Evolutionary conservation across 805 yeast genomes (phyloP), one percentile per base, ranked within the genome.

Genomic region (Candida gorgasii): DNA sequence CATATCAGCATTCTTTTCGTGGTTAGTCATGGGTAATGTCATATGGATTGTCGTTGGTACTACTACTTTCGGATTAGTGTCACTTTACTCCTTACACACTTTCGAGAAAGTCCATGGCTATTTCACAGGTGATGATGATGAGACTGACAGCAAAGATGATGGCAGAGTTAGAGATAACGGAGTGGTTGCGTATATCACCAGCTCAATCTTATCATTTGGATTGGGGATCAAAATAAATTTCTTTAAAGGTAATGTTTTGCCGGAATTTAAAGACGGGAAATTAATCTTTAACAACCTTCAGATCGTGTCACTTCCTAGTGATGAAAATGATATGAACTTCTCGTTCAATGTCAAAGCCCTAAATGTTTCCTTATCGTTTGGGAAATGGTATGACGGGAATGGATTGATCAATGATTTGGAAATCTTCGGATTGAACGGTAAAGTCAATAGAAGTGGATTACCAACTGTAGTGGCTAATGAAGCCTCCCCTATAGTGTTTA

Each of bases 1-100:
- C 44, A 55, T 76, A 13, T 73, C 78, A 2, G 82, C 84, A 1
- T 74, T 78, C 51, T 62, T 73, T 8, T 76, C 82, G 4, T 78
- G 80, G 80, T 56, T 76, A 9, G 66, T 78, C 22, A 75, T 78
- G 80, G 83, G 82, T 0, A 74, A 78, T 50, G 59, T 76, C 15
- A 54, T 78, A 27, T 78, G 81, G 81, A 63, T 78, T 13, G 54
- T 76, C 11, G 59, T 78, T 42, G 83, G 83, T 3, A 78, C 84
- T 2, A 78, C 84, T 7, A 78, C 82, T 1, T 78, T 78, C 53
- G 72, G 71, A 7, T 71, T 80, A 27, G 63, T 69, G 23, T 47
- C 72, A 5, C 64, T 78, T 54, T 76, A 77, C 51, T 50, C 73
- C 1, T 56, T 74, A 3, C 72, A 78, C 48, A 49, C 63, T 8